Evolutionary conservation across 2,329 filamentous ascomycete species (phyloP), one percentile per base, ranked within the genome.

Genomic region (Hirsutella thompsonii): DNA sequence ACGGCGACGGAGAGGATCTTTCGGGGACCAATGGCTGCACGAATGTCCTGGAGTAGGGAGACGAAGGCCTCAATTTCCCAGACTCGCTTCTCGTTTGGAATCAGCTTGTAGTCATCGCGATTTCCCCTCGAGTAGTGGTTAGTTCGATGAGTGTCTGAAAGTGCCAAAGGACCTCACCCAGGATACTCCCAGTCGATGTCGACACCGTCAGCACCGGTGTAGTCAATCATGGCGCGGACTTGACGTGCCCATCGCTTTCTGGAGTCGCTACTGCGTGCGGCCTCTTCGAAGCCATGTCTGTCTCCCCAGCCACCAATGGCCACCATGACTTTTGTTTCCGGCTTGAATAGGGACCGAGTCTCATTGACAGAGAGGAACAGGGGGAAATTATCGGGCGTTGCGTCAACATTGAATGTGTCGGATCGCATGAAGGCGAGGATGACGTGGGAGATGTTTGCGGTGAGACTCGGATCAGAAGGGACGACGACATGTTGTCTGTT

Each of bases 231-330:
- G 21, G 62, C 61, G 8, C 70, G 73, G 2, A 86, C 68, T 48
- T 83, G 83, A 36, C 64, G 63, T 2, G 81, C 78, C 60, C 81
- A 88, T 8, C 59, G 61, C 44, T 67, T 62, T 14, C 79, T 71
- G 1, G 67, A 70, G 2, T 57, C 49, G 1, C 70, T 64, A 3
- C 68, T 67, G 39, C 63, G 66, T 2, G 77, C 74, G 0, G 71
- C 80, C 9, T 55, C 56, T 0, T 71, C 68, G 51, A 84, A 87
- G 0, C 80, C 81, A 6, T 58, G 55, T 0, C 72, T 78, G 44
- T 85, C 79, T 0, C 81, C 81, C 82, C 83, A 88, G 40, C 82
- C 83, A 10, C 83, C 83, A 46, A 88, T 76, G 18, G 83, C 81
- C 30, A 87, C 68, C 62, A 81, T 70, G 19, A 87, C 59, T 48